Conservation (phyloP, 108 stramenopile genomes). For the Nannochloropsis oceanica region DNA sequence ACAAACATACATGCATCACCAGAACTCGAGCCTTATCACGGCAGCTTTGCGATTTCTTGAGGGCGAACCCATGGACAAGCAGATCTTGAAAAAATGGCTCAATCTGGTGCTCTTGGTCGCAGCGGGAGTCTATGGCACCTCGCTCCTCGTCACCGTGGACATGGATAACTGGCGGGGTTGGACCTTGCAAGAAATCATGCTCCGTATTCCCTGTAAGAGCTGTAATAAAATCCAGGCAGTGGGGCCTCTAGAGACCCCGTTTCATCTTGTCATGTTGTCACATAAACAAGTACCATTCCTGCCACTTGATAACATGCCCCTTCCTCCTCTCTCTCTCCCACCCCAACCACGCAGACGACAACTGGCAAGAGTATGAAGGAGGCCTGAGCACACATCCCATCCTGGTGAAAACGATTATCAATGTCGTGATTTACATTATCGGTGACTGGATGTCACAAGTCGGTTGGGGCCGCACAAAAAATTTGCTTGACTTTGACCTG, state of each 20-base stretch:
- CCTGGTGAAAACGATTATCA: constrained; percentile 76
- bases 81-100: background rate
- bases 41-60: background rate
- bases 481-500: constrained; percentile 70
- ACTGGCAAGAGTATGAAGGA: constrained; percentile 67
- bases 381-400: constrained; percentile 62
- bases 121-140: background rate
- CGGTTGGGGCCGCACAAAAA: constrained; percentile 41
- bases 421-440: constrained; percentile 76
- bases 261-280: background rate
- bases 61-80: background rate
- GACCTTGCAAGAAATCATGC: constrained; percentile 21
- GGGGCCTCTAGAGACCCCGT: background rate
- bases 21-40: background rate
- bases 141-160: constrained; percentile 15
- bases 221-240: constrained; percentile 4
- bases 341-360: constrained; percentile 46
- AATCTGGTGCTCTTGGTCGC: background rate
- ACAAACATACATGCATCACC: too few species aligned
- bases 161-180: constrained; percentile 21
- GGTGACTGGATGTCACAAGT: constrained; percentile 77
- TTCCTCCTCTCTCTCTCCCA: background rate
- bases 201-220: constrained; percentile 15
- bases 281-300: background rate
- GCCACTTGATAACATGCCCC: background rate